Evolutionary conservation across 495 filamentous ascomycete species (phyloP).

Genomic region (Penicillium simplicissimum): DNA sequence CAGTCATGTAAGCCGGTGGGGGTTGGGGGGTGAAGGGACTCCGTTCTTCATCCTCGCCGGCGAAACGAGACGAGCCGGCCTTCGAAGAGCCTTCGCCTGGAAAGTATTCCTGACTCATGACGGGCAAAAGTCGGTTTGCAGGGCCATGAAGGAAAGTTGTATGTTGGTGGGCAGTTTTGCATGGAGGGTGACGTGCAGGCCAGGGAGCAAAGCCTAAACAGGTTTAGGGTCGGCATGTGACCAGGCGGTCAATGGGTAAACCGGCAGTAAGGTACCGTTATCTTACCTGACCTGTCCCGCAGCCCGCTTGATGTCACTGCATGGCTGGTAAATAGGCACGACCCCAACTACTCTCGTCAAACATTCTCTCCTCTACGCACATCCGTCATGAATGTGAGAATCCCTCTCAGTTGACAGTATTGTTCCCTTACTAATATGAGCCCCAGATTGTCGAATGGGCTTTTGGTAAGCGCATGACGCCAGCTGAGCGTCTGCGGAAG

Average conservation of each 20-base stretch:
- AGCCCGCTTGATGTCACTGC: slow-evolving; percentile 35
- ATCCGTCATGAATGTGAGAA: slow-evolving; percentile 61
- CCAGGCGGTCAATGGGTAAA: slow-evolving; percentile 9
- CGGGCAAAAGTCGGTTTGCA: slow-evolving; percentile 20
- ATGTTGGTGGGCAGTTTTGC: slow-evolving; percentile 26
- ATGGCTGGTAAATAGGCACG: slow-evolving; percentile 7
- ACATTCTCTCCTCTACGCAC: background rate
- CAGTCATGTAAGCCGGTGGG: slow-evolving; percentile 77
- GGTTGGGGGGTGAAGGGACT: slow-evolving; percentile 37
- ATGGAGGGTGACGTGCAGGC: slow-evolving; percentile 24
- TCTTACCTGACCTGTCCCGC: slow-evolving; percentile 11
- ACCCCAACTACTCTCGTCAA: background rate
- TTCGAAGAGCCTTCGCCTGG: slow-evolving; percentile 47
- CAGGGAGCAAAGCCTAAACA: slow-evolving; percentile 9
- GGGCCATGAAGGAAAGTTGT: slow-evolving; percentile 25
- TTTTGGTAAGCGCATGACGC: slow-evolving; percentile 97
- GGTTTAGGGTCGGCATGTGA: slow-evolving; percentile 34
- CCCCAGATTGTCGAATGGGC: slow-evolving; percentile 93
- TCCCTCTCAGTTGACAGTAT: background rate
- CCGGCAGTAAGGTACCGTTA: slow-evolving; percentile 16
- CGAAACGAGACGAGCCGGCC: slow-evolving; percentile 39
- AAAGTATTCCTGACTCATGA: slow-evolving; percentile 76
- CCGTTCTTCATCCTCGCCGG: slow-evolving; percentile 32
- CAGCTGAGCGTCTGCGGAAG: slow-evolving; percentile 92
- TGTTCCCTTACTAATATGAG: slow-evolving; percentile 10